Evolutionary conservation across 148 eudicot species (phyloP), one percentile per base, ranked within the genome.

Genomic region (Dysphania ambrosioides): DNA sequence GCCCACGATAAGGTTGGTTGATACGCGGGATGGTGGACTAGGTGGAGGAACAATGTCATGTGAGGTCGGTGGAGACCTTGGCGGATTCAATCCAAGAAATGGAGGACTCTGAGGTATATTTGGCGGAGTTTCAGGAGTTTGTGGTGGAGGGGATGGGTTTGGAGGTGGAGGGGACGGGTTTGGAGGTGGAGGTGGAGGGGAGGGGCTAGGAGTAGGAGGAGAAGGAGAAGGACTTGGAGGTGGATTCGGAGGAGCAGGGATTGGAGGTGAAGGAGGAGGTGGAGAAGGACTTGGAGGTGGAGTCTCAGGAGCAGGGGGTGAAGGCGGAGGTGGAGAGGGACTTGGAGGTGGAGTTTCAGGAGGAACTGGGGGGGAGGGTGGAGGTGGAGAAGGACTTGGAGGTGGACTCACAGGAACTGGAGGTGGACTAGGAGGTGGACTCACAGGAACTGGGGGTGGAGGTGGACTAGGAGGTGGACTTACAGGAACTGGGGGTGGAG

Each of bases 1-100:
- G 35, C 89, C 96, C 34, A 81, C 83, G 1, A 87, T 78, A 41
- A 79, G 72, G 49, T 81, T 79, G 6, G 85, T 76, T 47, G 91
- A 80, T 23, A 80, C 18, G 26, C 76, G 74, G 34, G 77, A 51
- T 26, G 76, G 55, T 18, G 72, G 66, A 29, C 21, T 9, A 23
- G 81, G 70, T 62, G 78, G 74, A n/a, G 75, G 73, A 56, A 70
- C 47, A 66, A 53, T 12, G 1, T 57, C n/a, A 0, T 77, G 12
- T 44, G 80, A 13, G 12, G 90, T 53, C 21, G 83, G 70, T 11
- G 86, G 51, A 24, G 86, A 18, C 63, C 67, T 55, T 38, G 70
- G 11, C 12, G 74, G 31, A 41, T 11, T 19, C 30, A 36, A 53
- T 21, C 21, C 9, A 40, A 79, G 58, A 11, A 80, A 35, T 40